phyloP scores from a whole-genome alignment of 768 basidiomycete genomes.

The Leccinum rimulosum region DNA sequence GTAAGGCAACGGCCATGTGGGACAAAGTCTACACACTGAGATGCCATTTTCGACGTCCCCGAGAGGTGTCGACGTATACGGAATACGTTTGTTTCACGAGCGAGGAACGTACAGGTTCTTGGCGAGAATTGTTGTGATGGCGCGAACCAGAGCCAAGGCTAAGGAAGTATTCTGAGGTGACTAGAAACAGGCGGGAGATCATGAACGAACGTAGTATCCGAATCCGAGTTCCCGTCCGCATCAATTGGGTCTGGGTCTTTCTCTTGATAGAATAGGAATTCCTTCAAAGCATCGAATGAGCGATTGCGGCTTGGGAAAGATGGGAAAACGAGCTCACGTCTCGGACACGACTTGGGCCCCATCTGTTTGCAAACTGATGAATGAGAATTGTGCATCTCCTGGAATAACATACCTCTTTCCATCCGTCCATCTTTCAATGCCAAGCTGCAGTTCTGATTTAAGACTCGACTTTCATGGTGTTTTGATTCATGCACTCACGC shows the following conservation, averaged over 20 bases:
- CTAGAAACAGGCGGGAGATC: neutral
- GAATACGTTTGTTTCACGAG: conserved; percentile 82
- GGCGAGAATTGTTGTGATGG: conserved; percentile 22
- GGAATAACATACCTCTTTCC: conserved; percentile 43
- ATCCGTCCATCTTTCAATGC: conserved; percentile 82
- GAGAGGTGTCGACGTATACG: conserved; percentile 63
- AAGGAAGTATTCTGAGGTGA: conserved; percentile 10
- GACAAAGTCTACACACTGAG: conserved; percentile 51
- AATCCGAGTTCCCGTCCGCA: conserved; percentile 48
- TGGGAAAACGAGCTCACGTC: conserved; percentile 48
- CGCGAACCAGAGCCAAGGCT: conserved; percentile 33
- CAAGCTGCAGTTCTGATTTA: conserved; percentile 43
- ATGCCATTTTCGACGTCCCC: conserved; percentile 78
- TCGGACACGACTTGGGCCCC: conserved; percentile 77
- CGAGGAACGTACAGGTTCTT: conserved; percentile 41
- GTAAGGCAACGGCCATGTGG: neutral
- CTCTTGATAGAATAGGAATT: conserved; percentile 77
- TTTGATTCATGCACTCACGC: conserved; percentile 41
- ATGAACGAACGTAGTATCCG: conserved; percentile 45
- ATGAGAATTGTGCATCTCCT: neutral
- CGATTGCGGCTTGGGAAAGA: neutral
- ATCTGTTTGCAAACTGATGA: conserved; percentile 35
- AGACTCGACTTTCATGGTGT: conserved; percentile 3
- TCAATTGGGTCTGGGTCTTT: conserved; percentile 53
- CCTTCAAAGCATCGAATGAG: conserved; percentile 40